Conservation (phyloP, 2,329 filamentous ascomycete genomes). For the Ploettnerulaceae sp. region DNA sequence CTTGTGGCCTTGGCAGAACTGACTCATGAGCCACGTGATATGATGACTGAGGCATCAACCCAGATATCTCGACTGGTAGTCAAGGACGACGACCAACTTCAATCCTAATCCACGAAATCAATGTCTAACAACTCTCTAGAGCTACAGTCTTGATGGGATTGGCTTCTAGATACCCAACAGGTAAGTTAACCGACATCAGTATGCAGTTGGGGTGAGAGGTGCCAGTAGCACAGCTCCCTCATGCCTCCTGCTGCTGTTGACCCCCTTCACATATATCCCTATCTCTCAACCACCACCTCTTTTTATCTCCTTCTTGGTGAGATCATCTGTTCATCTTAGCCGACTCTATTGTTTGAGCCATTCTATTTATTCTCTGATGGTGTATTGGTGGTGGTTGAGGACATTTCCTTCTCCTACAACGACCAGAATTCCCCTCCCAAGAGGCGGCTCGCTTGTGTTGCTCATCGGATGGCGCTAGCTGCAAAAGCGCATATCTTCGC, state of each 20-base stretch:
- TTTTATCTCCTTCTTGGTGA: constrained; percentile 10
- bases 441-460: constrained; percentile 20
- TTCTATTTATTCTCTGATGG: constrained; percentile 1
- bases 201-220: constrained; percentile 23
- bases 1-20: too few relatives aligned
- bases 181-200: constrained; percentile 16
- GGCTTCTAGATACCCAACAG: constrained; percentile 7
- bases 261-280: constrained; percentile 9
- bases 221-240: constrained; percentile 14
- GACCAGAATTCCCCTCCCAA: constrained; percentile 2
- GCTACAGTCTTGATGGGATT: constrained; percentile 6
- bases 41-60: constrained; percentile 7
- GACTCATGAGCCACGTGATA: constrained; percentile 10
- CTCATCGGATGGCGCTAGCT: constrained; percentile 18
- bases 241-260: constrained; percentile 1
- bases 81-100: constrained; percentile 11
- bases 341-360: constrained; percentile 5
- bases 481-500: constrained; percentile 16
- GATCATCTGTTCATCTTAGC: neutral
- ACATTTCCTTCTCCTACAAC: constrained; percentile 9
- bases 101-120: constrained; percentile 12
- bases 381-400: constrained; percentile 12
- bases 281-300: constrained; percentile 10
- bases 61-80: constrained; percentile 1
- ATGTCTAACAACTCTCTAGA: constrained; percentile 23